A percentile compares a stretch with the other conserved stretches of the same genome.
Conservation (phyloP, 352 stramenopile genomes). For the Vaucheria bursata region DNA sequence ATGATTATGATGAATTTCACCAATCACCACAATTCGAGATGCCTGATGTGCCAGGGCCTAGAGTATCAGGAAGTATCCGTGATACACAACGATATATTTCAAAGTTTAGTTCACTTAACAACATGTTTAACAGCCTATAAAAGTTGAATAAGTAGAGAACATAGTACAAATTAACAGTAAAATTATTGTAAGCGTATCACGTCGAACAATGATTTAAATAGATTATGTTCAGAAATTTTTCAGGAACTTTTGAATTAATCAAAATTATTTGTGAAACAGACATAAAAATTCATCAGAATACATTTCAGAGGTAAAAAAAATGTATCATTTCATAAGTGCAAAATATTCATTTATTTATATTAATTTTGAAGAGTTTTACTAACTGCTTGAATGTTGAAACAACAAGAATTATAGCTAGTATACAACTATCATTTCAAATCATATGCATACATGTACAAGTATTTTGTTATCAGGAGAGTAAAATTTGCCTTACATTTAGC, state of each 20-base stretch:
- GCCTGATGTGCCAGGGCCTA: not conserved
- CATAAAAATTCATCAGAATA: not conserved
- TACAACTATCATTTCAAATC: not conserved
- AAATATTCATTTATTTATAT: not conserved
- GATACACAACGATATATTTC: not conserved
- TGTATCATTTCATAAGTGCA: not conserved
- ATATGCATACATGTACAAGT: not conserved
- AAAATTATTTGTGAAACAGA: not conserved
- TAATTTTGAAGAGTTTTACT: not conserved
- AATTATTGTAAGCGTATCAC: not conserved
- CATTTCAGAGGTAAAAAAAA: not conserved
- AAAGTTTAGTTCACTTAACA: not conserved
- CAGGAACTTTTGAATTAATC: not conserved
- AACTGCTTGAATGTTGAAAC: not conserved
- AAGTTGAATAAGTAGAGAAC: not conserved
- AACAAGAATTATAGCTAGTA: not conserved
- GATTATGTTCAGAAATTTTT: not conserved
- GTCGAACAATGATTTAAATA: not conserved
- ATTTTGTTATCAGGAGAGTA: not conserved
- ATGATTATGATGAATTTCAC: not conserved
- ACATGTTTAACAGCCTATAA: not conserved
- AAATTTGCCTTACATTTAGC: not conserved
- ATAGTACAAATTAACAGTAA: not conserved
- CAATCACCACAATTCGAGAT: not conserved
- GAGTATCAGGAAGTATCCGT: not conserved